Evolutionary conservation across 2,329 filamentous ascomycete species (phyloP).

Genomic region (Cladosporium sp.): DNA sequence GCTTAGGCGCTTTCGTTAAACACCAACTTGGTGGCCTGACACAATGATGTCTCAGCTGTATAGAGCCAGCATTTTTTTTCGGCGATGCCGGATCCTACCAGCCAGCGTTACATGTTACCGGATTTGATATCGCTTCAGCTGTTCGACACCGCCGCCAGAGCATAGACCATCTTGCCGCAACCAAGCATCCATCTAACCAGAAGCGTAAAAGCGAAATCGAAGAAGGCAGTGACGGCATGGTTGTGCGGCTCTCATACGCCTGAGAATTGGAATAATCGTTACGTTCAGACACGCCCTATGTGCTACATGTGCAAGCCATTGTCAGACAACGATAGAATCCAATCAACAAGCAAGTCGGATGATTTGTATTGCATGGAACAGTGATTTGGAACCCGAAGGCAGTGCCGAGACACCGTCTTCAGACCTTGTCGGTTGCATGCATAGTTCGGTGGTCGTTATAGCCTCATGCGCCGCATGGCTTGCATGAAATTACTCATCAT

Average conservation of each 20-base stretch:
- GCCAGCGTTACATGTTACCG: constrained; percentile 11
- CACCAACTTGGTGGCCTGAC: constrained; percentile 12
- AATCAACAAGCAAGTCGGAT: not conserved
- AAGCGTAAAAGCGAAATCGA: not conserved
- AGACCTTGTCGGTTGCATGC: not conserved
- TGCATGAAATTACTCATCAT: not conserved
- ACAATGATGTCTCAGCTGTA: not conserved
- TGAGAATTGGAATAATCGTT: not conserved
- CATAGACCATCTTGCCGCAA: not conserved
- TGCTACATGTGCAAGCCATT: not conserved
- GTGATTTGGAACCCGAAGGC: not conserved
- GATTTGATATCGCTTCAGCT: constrained; percentile 5
- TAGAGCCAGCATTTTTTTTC: not conserved
- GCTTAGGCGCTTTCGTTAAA: constrained; percentile 8
- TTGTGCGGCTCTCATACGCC: not conserved
- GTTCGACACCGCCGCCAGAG: not conserved
- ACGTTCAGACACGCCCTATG: not conserved
- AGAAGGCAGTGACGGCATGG: not conserved
- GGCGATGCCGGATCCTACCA: constrained; percentile 17
- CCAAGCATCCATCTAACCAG: not conserved
- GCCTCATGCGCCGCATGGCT: not conserved
- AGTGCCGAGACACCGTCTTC: not conserved
- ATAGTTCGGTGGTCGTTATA: not conserved
- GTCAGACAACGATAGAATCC: not conserved
- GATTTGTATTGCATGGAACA: not conserved